Percentiles rank a stretch among this genome's conserved stretches.
phyloP scores from a whole-genome alignment of 1,284 basidiomycete species.

The Earliella scabrosa region DNA sequence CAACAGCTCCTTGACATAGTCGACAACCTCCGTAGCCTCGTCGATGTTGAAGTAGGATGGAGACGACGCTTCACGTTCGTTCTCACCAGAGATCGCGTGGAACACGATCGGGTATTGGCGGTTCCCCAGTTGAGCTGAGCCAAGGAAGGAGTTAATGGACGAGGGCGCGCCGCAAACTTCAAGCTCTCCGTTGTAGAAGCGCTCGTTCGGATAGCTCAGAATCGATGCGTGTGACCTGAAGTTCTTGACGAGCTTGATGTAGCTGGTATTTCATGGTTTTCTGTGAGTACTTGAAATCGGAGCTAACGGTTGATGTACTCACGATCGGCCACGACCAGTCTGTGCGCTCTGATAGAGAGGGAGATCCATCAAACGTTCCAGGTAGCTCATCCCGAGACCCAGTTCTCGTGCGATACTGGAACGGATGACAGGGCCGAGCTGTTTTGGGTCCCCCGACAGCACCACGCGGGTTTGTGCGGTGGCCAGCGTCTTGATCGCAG shows the following conservation, averaged over 20 bases:
- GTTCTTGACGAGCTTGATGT: slow-evolving; percentile 57
- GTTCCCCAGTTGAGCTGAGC: slow-evolving; percentile 23
- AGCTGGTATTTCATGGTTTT: slow-evolving; percentile 31
- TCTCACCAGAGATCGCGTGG: slow-evolving; percentile 48
- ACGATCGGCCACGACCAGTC: slow-evolving; percentile 41
- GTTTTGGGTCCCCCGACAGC: slow-evolving; percentile 61
- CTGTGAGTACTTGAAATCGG: neutral
- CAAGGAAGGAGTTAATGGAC: slow-evolving; percentile 38
- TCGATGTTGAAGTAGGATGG: slow-evolving; percentile 55
- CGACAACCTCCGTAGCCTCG: slow-evolving; percentile 45
- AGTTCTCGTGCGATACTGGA: slow-evolving; percentile 48
- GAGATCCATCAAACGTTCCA: slow-evolving; percentile 54
- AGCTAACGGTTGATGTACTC: neutral
- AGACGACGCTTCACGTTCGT: slow-evolving; percentile 45
- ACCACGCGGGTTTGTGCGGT: slow-evolving; percentile 47
- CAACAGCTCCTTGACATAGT: slow-evolving; percentile 40
- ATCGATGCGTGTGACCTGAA: slow-evolving; percentile 62
- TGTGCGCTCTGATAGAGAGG: slow-evolving; percentile 45
- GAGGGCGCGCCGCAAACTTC: slow-evolving; percentile 43
- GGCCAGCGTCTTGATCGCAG: slow-evolving; percentile 54
- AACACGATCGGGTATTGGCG: slow-evolving; percentile 51
- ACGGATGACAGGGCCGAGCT: slow-evolving; percentile 59
- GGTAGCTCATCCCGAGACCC: slow-evolving; percentile 53
- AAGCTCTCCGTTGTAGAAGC: slow-evolving; percentile 58
- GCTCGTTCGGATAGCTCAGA: slow-evolving; percentile 58